Conservation (phyloP, 305 asterid genomes). For the Solanum hybrid region DNA sequence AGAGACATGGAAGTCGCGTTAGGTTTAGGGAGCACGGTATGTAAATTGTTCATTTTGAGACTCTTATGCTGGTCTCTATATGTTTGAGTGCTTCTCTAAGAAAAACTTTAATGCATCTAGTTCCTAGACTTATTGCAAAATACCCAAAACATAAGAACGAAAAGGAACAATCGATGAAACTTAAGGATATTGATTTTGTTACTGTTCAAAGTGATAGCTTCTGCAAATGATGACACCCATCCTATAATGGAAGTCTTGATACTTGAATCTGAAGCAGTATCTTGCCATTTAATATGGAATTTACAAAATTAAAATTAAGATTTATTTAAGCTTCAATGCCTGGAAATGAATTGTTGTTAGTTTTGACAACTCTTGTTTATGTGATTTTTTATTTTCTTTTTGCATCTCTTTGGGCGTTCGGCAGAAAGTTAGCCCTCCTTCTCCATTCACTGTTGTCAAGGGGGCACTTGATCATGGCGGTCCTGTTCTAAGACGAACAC, state of each 20-base stretch:
- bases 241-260: not conserved
- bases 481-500: conserved; percentile 60
- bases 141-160: not conserved
- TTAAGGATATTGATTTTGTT: not conserved
- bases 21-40: not conserved
- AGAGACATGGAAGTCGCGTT: not conserved
- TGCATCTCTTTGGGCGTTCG: not conserved
- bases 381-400: not conserved
- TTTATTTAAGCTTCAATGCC: not conserved
- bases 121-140: not conserved
- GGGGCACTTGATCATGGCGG: conserved; percentile 73
- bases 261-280: not conserved
- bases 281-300: not conserved
- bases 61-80: not conserved
- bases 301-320: not conserved
- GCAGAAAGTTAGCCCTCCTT: conserved; percentile 88
- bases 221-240: not conserved
- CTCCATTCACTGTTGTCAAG: conserved; percentile 70
- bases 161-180: not conserved
- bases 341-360: not conserved
- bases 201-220: not conserved
- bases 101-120: not conserved
- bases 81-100: not conserved
- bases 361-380: not conserved
- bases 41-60: not conserved